A percentile compares a stretch with the other conserved stretches of the same genome.
phyloP scores from a whole-genome alignment of 2,329 filamentous ascomycete species.

The Cercospora zeae-maydis region DNA sequence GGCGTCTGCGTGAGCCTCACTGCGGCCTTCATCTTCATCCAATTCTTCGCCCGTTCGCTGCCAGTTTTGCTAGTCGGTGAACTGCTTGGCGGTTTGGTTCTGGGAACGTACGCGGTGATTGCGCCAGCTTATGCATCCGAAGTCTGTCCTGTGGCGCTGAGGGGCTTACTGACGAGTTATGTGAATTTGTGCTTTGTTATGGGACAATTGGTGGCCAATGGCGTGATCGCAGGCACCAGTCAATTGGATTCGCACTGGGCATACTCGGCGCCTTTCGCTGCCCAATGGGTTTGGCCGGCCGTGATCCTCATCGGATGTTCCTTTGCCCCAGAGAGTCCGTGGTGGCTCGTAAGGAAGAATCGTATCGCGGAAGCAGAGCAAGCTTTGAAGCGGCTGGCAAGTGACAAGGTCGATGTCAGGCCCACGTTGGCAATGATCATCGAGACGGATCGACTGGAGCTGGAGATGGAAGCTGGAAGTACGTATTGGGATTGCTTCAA shows the following conservation, averaged over 20 bases:
- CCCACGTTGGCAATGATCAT: constrained; percentile 42
- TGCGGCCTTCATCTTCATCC: constrained; percentile 56
- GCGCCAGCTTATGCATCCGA: constrained; percentile 45
- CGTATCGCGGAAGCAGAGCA: constrained; percentile 37
- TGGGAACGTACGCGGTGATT: constrained; percentile 58
- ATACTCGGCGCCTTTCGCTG: constrained; percentile 44
- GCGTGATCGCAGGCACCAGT: constrained; percentile 38
- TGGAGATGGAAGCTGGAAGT: constrained; percentile 40
- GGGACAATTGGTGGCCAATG: constrained; percentile 55
- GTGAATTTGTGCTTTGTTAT: constrained; percentile 63
- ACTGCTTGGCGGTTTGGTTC: constrained; percentile 58
- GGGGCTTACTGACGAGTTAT: constrained; percentile 57
- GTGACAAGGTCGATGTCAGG: constrained; percentile 40
- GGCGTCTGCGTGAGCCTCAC: constrained; percentile 38
- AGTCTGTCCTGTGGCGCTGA: constrained; percentile 56
- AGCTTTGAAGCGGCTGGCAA: constrained; percentile 37
- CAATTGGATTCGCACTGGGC: constrained; percentile 40
- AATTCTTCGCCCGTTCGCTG: constrained; percentile 59
- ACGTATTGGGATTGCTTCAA: constrained; percentile 43
- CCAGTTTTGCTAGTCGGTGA: constrained; percentile 58
- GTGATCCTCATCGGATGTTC: constrained; percentile 39
- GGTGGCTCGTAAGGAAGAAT: constrained; percentile 39
- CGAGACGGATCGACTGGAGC: constrained; percentile 38
- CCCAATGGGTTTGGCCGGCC: constrained; percentile 44
- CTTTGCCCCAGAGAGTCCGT: constrained; percentile 41